Percentiles rank a stretch among this genome's conserved stretches.
These are phyloP conservation scores for Allantophomopsis lycopodina DNA, from an alignment of 2,329 filamentous ascomycete species.

Conservation along the genomic window DNA sequence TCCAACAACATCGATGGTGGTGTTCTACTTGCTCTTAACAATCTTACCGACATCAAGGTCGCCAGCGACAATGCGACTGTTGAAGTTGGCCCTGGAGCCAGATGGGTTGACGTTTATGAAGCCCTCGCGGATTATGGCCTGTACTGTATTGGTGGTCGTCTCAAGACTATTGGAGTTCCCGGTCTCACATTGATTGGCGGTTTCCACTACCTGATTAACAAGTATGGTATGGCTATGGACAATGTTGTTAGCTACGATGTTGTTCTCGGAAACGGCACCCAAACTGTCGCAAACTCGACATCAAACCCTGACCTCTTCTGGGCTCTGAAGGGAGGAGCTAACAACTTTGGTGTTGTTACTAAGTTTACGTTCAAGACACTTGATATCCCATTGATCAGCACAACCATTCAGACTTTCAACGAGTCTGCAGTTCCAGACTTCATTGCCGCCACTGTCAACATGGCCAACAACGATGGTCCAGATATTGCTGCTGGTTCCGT, in stretches of 20 bases:
- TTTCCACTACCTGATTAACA: conserved; percentile 15
- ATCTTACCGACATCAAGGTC: conserved; percentile 11
- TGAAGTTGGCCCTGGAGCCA: conserved; percentile 21
- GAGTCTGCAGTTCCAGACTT: no score
- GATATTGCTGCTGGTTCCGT: no score
- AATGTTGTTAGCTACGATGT: conserved; percentile 6
- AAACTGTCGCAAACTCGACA: conserved; percentile 1
- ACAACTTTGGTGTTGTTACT: conserved; percentile 19
- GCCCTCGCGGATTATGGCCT: conserved; percentile 17
- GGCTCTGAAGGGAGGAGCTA: conserved; percentile 16
- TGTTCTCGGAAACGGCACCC: background rate
- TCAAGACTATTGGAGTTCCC: conserved; percentile 11
- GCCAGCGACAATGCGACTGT: conserved; percentile 14
- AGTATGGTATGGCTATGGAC: conserved; percentile 18
- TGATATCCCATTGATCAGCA: no score
- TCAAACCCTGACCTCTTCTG: conserved; percentile 13
- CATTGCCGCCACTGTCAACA: no score
- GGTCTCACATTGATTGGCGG: conserved; percentile 18
- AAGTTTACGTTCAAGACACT: conserved; percentile 1
- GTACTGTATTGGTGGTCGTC: conserved; percentile 23
- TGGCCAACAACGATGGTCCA: no score
- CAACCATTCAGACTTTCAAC: no score
- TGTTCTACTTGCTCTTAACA: conserved; percentile 31
- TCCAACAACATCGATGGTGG: conserved; percentile 34
- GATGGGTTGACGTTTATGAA: conserved; percentile 24